Percentiles rank a stretch among this genome's conserved stretches.
Evolutionary conservation across 2,329 filamentous ascomycete species (phyloP).

Genomic region (Penicillium sp.): DNA sequence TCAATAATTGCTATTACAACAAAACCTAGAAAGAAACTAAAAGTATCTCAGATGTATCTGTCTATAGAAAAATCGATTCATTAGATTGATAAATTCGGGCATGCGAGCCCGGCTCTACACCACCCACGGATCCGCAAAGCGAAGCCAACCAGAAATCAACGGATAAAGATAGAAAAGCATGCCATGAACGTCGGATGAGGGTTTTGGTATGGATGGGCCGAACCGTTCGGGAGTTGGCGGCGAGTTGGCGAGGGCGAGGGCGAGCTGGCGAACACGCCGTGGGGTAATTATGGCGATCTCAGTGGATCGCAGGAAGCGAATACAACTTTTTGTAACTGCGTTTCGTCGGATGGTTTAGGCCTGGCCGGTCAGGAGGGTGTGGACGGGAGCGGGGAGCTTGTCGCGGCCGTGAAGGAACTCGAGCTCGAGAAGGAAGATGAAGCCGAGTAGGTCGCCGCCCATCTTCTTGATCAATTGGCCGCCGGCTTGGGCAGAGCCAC

Average conservation of each 20-base stretch:
- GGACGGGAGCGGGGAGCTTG: slow-evolving; percentile 82
- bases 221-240: too few species aligned
- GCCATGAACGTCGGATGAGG: not conserved
- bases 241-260: too few species aligned
- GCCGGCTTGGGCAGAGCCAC: slow-evolving; percentile 87
- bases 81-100: not conserved
- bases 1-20: too few species aligned
- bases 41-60: slow-evolving; percentile 19
- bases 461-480: slow-evolving; percentile 84
- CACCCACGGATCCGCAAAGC: slow-evolving; percentile 10
- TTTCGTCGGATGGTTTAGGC: slow-evolving; percentile 29
- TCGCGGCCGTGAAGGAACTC: slow-evolving; percentile 89
- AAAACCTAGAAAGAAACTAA: not conserved
- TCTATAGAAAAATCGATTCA: slow-evolving; percentile 16
- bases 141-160: not conserved
- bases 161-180: slow-evolving; percentile 1
- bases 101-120: slow-evolving; percentile 18
- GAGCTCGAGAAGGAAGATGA: slow-evolving; percentile 94
- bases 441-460: slow-evolving; percentile 83
- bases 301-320: slow-evolving; percentile 12
- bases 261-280: not conserved
- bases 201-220: too few species aligned
- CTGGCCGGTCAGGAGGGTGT: slow-evolving; percentile 77
- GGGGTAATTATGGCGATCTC: slow-evolving; percentile 8
- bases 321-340: slow-evolving; percentile 16